These are phyloP conservation scores for Arthonia radiata DNA, from an alignment of 495 filamentous ascomycete species.

Conservation along the genomic window DNA sequence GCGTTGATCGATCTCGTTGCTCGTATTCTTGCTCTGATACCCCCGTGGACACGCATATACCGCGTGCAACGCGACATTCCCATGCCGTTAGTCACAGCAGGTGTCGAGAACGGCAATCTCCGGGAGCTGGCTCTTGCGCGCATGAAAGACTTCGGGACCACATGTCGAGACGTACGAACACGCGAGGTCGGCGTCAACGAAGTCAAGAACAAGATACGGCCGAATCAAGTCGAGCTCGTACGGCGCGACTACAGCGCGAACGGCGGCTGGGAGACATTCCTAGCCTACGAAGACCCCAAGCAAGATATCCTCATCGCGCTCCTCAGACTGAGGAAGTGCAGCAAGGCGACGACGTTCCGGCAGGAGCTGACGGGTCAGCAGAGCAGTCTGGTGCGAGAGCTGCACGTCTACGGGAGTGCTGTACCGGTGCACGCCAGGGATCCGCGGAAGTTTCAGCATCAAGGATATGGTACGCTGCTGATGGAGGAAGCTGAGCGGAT, in stretches of 20 bases:
- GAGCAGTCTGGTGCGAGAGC: constrained; percentile 75
- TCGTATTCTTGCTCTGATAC: constrained; percentile 77
- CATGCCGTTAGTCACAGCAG: constrained; percentile 90
- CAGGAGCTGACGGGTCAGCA: constrained; percentile 64
- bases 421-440: constrained; percentile 87
- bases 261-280: constrained; percentile 92
- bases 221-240: constrained; percentile 89
- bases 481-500: constrained; percentile 98
- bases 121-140: constrained; percentile 75
- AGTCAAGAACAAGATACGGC: constrained; percentile 93
- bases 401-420: constrained; percentile 90
- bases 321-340: constrained; percentile 76
- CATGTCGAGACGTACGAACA: constrained; percentile 91
- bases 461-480: constrained; percentile 80
- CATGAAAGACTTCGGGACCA: constrained; percentile 97
- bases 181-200: constrained; percentile 96
- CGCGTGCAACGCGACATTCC: constrained; percentile 95
- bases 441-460: constrained; percentile 91
- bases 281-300: constrained; percentile 95
- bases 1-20: constrained; percentile 86
- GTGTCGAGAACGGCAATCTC: constrained; percentile 93
- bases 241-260: constrained; percentile 87
- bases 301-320: constrained; percentile 92
- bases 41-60: constrained; percentile 96
- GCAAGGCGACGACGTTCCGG: constrained; percentile 68